Conservation (phyloP, 2,329 filamentous ascomycete species). For the Verticillium tricorpus region DNA sequence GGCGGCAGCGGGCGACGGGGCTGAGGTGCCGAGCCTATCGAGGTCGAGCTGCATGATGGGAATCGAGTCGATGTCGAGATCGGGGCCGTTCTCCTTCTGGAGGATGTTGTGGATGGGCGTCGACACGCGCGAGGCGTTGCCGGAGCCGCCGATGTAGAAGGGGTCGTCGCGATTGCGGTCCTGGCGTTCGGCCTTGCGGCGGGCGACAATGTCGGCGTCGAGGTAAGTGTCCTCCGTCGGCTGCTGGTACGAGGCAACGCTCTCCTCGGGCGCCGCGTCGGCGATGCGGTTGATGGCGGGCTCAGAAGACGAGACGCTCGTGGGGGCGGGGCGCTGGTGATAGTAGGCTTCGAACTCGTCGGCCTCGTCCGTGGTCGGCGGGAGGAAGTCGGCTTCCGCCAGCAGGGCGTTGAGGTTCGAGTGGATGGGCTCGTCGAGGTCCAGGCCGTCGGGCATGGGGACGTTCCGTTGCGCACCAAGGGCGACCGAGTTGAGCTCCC, state of each 20-base stretch:
- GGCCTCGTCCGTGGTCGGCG: conserved; percentile 47
- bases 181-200: conserved; percentile 68
- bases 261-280: conserved; percentile 39
- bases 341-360: conserved; percentile 67
- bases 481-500: conserved; percentile 90
- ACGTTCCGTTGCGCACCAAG: conserved; percentile 79
- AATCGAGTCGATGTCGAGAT: conserved; percentile 88
- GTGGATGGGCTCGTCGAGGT: conserved; percentile 81
- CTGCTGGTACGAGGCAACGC: conserved; percentile 53
- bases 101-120: conserved; percentile 78
- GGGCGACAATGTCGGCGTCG: conserved; percentile 69
- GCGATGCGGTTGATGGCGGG: conserved; percentile 52
- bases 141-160: conserved; percentile 73
- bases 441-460: conserved; percentile 68
- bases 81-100: conserved; percentile 66
- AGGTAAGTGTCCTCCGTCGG: conserved; percentile 60
- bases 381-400: conserved; percentile 47
- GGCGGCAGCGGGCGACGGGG: conserved; percentile 19
- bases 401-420: conserved; percentile 65
- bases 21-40: conserved; percentile 41
- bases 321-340: conserved; percentile 48
- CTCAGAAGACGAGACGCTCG: conserved; percentile 45
- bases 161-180: conserved; percentile 90
- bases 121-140: conserved; percentile 51
- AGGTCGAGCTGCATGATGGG: conserved; percentile 92